These are phyloP conservation scores for Chlorella sp. DNA, from an alignment of 139 green algal genomes.

Conservation along the genomic window DNA sequence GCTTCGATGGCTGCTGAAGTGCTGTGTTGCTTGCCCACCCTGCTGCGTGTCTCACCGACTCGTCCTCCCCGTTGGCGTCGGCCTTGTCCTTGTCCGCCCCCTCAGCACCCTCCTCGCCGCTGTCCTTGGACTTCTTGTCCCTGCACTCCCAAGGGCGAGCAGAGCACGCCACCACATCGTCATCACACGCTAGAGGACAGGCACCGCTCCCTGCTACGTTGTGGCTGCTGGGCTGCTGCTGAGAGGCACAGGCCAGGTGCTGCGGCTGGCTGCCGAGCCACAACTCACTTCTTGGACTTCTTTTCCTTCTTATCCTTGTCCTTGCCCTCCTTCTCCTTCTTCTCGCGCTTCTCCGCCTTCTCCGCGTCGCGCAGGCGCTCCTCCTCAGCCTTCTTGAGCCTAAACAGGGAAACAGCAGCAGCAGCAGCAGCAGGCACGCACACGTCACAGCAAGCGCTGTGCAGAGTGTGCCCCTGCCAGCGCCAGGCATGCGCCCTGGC, in stretches of 20 bases:
- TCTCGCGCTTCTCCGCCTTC: conserved; percentile 55
- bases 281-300: conserved; percentile 15
- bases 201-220: no score
- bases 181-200: no score
- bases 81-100: not conserved
- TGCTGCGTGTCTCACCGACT: conserved; percentile 13
- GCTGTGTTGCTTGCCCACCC: no score
- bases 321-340: conserved; percentile 58
- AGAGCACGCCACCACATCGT: not conserved
- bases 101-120: conserved; percentile 13
- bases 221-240: no score
- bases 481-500: no score
- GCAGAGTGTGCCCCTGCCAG: not conserved
- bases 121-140: conserved; percentile 25
- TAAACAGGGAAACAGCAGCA: conserved; percentile 15
- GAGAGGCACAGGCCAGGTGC: no score
- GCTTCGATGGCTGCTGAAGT: no score
- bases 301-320: conserved; percentile 39
- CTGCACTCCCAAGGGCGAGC: no score
- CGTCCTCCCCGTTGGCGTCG: conserved; percentile 24
- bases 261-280: no score
- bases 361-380: conserved; percentile 69
- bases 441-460: not conserved
- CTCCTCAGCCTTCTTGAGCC: conserved; percentile 87
- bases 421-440: not conserved